Evolutionary conservation across 345 rosid species (phyloP).

Genomic region (Boechera stricta): DNA sequence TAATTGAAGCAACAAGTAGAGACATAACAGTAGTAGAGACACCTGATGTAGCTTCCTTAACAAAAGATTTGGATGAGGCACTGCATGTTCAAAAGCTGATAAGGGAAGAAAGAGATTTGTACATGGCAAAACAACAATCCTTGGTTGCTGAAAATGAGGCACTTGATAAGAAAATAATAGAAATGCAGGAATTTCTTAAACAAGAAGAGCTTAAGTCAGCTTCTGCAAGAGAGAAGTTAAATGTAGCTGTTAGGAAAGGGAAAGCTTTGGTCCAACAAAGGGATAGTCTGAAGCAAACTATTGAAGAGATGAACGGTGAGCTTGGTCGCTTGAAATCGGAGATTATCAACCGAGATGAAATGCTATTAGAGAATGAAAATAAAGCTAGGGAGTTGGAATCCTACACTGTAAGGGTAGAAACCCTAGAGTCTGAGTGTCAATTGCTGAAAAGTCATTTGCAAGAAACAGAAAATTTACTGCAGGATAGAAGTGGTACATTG

Average conservation of each 20-base stretch:
- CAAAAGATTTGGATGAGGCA: slow-evolving; percentile 72
- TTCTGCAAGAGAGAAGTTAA: slow-evolving; percentile 83
- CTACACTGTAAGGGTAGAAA: slow-evolving; percentile 54
- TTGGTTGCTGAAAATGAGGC: slow-evolving; percentile 64
- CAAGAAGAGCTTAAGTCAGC: slow-evolving; percentile 91
- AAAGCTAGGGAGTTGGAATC: slow-evolving; percentile 62
- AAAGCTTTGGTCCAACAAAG: slow-evolving; percentile 90
- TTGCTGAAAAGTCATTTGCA: slow-evolving; percentile 61
- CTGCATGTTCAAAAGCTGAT: slow-evolving; percentile 56
- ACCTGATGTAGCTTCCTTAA: slow-evolving; percentile 49
- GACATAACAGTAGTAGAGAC: slow-evolving; percentile 50
- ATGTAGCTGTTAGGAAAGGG: slow-evolving; percentile 95
- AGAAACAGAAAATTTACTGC: slow-evolving; percentile 63
- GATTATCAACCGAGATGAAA: slow-evolving; percentile 58
- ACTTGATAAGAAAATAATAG: slow-evolving; percentile 59
- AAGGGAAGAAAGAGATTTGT: slow-evolving; percentile 76
- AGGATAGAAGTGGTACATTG: slow-evolving; percentile 65
- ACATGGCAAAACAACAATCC: slow-evolving; percentile 62
- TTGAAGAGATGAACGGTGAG: slow-evolving; percentile 71
- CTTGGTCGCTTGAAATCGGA: slow-evolving; percentile 69
- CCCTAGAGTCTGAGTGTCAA: slow-evolving; percentile 67
- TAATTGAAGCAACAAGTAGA: slow-evolving; percentile 51
- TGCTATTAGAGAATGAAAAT: slow-evolving; percentile 61
- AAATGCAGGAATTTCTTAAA: slow-evolving; percentile 65
- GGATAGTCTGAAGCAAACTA: slow-evolving; percentile 74